A percentile compares a stretch with the other conserved stretches of the same genome.
Conservation (phyloP, 202 grass and related monocot species). For the Dendrocalamus latiflorus region DNA sequence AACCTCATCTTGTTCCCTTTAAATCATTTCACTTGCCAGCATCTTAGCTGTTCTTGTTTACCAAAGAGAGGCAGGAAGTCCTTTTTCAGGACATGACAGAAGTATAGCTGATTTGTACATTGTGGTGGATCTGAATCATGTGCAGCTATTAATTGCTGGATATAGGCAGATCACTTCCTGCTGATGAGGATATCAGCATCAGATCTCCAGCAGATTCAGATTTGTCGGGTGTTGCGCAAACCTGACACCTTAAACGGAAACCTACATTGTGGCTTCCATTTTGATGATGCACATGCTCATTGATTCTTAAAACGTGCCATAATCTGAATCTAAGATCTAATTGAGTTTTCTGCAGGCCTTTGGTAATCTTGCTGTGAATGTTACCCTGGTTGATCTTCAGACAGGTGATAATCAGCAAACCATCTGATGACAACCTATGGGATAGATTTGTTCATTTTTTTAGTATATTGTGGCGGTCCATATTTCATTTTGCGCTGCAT, state of each 20-base stretch:
- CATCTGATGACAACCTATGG: too few relatives aligned
- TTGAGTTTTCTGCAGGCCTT: constrained; percentile 4
- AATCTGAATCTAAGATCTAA: constrained; percentile 29
- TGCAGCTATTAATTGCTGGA: constrained; percentile 43
- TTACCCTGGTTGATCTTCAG: too few relatives aligned
- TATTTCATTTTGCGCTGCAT: too few relatives aligned
- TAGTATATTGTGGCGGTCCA: too few relatives aligned
- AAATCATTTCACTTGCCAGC: too few relatives aligned
- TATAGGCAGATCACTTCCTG: too few relatives aligned
- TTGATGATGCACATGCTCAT: constrained; percentile 37
- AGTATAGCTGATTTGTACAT: constrained; percentile 38
- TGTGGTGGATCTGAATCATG: constrained; percentile 51
- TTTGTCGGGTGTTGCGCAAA: constrained; percentile 38
- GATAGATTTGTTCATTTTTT: too few relatives aligned
- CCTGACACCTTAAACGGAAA: constrained; percentile 39
- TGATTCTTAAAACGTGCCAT: constrained; percentile 33
- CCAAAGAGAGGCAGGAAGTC: constrained; percentile 43
- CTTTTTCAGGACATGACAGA: constrained; percentile 48
- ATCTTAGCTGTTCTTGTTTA: constrained; percentile 53
- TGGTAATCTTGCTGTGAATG: constrained; percentile 7
- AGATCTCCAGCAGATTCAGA: constrained; percentile 31
- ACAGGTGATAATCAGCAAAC: too few relatives aligned
- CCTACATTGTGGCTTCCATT: constrained; percentile 40
- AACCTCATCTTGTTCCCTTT: constrained; percentile 31
- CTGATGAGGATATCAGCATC: constrained; percentile 40